These are phyloP conservation scores for Spergularia bocconei DNA, from an alignment of 148 eudicot genomes.

Conservation along the genomic window DNA sequence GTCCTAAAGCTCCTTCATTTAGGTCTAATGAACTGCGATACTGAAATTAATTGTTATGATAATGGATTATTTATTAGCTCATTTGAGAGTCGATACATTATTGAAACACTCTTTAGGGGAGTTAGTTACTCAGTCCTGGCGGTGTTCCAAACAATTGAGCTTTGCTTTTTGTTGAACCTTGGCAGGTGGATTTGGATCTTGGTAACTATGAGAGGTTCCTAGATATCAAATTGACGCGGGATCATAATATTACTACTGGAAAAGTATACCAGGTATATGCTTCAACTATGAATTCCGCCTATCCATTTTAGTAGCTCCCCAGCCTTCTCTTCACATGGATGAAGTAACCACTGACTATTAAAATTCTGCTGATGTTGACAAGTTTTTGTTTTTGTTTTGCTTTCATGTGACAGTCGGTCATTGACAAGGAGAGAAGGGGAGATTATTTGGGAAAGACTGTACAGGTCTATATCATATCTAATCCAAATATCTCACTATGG, in stretches of 20 bases:
- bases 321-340: background rate
- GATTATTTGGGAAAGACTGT: constrained; percentile 95
- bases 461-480: constrained; percentile 50
- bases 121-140: background rate
- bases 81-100: background rate
- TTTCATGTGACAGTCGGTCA: constrained; percentile 55
- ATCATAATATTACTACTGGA: constrained; percentile 93
- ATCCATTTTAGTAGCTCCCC: background rate
- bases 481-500: background rate
- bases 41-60: background rate
- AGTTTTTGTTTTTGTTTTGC: constrained; percentile 16
- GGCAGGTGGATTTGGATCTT: constrained; percentile 95
- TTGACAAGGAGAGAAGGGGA: constrained; percentile 91
- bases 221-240: constrained; percentile 75
- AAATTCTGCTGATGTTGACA: constrained; percentile 8
- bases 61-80: background rate
- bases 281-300: constrained; percentile 12
- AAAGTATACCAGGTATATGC: constrained; percentile 76
- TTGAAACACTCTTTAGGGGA: background rate
- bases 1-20: background rate
- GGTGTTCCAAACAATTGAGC: background rate
- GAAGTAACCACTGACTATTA: constrained; percentile 14
- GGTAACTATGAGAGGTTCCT: constrained; percentile 96
- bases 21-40: constrained; percentile 11
- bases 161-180: constrained; percentile 4